Evolutionary conservation across 2,329 filamentous ascomycete genomes (phyloP).

Genomic region (Dothistroma septosporum): DNA sequence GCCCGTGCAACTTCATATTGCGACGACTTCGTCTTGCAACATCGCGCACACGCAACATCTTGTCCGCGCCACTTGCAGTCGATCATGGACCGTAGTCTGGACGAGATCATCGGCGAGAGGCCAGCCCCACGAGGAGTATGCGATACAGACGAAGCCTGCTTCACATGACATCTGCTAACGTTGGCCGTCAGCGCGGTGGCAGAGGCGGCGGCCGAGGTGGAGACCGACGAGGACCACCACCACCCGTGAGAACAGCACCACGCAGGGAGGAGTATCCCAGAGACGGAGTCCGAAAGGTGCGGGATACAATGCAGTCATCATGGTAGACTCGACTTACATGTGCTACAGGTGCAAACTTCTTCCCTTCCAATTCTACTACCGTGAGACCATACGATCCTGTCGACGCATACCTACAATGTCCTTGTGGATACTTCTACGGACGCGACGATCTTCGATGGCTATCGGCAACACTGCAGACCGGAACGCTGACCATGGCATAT

Average conservation of each 20-base stretch:
- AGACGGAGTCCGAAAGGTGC: constrained; percentile 87
- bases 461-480: constrained; percentile 12
- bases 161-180: constrained; percentile 11
- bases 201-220: constrained; percentile 26
- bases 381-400: constrained; percentile 18
- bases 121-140: constrained; percentile 44
- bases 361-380: constrained; percentile 39
- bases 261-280: constrained; percentile 59
- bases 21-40: background rate
- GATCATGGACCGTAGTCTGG: constrained; percentile 59
- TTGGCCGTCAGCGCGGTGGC: constrained; percentile 22
- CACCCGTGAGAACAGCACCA: constrained; percentile 54
- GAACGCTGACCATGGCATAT: constrained; percentile 37
- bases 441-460: constrained; percentile 24
- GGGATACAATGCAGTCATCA: background rate
- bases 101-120: constrained; percentile 61
- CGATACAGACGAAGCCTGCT: background rate
- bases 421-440: constrained; percentile 12
- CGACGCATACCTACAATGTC: constrained; percentile 8
- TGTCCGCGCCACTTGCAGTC: background rate
- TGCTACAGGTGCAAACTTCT: constrained; percentile 40
- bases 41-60: constrained; percentile 3
- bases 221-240: constrained; percentile 49
- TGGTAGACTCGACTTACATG: constrained; percentile 6
- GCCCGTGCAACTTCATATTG: background rate